Evolutionary conservation across 2,329 filamentous ascomycete genomes (phyloP), one percentile per base, ranked within the genome.

Genomic region (Sporothrix mexicana): DNA sequence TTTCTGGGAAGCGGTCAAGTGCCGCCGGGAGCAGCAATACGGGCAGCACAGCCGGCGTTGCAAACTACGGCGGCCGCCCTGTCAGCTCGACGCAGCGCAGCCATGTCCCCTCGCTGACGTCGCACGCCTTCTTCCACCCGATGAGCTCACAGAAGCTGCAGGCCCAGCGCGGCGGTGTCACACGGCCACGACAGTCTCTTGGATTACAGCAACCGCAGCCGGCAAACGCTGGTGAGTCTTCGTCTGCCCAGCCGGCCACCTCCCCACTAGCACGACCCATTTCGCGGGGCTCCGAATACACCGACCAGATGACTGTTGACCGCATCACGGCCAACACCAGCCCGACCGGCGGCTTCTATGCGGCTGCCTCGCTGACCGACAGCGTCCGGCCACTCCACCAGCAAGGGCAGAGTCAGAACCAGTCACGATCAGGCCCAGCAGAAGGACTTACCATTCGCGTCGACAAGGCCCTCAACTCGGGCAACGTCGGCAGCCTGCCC

Each of bases 91-190:
- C 92, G 62, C 94, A 91, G 79, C 89, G 91, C 78, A 96, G 93
- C 57, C 96, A 99, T 85, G 94, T 97, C 23, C 95, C 96, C 0
- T 94, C 92, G 1, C 84, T 99, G 70, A 92, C 94, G 2, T 94
- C 94, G 17, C 92, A 95, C 79, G 95, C 93, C 71, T 98, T 99
- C 84, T 97, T 97, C 80, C 92, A 92, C 25, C 96, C 96, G 53
- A 97, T 99, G 94, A 98, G 95, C 83, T 97, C 95, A 30, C 94
- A 97, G 80, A 92, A 94, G 80, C 85, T 98, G 69, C 95, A 98
- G 82, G 94, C 94, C 71, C 96, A 98, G 82, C 88, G 95, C 80
- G 90, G 91, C 75, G 88, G 82, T 25, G 80, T 82, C 77, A 80
- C 79, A 72, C 83, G 85, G 61, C 79, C 78, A 30, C 80, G 80